Evolutionary conservation across 495 filamentous ascomycete genomes (phyloP).

Genomic region (Neurospora hispaniola): DNA sequence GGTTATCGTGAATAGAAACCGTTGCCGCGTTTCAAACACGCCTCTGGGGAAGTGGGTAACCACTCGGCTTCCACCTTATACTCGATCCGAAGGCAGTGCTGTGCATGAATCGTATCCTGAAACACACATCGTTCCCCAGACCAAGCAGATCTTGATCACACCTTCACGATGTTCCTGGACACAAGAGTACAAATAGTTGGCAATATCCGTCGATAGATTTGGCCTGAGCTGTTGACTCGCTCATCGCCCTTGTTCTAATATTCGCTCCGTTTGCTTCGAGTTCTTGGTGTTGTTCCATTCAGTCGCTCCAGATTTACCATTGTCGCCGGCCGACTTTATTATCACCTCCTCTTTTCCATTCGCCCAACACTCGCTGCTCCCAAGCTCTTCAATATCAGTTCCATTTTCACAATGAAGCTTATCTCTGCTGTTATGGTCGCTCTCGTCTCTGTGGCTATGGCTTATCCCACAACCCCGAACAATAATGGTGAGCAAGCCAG

Average conservation of each 20-base stretch:
- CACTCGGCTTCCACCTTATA: background rate
- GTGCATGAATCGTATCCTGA: slow-evolving; percentile 8
- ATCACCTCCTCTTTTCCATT: slow-evolving; percentile 9
- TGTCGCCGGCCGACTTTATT: slow-evolving; percentile 40
- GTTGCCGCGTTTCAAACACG: background rate
- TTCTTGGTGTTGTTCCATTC: slow-evolving; percentile 4
- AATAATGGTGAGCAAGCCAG: slow-evolving; percentile 21
- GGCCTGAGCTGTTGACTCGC: slow-evolving; percentile 9
- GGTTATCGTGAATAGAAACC: background rate
- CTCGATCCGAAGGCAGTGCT: background rate
- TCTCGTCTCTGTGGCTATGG: slow-evolving; percentile 36
- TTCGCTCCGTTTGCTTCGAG: slow-evolving; percentile 16
- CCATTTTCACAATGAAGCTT: slow-evolving; percentile 42
- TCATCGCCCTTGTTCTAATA: slow-evolving; percentile 13
- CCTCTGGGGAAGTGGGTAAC: background rate
- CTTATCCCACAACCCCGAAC: slow-evolving; percentile 18
- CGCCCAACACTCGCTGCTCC: background rate
- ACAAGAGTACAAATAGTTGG: slow-evolving; percentile 26
- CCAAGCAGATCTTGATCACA: slow-evolving; percentile 16
- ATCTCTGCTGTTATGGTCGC: slow-evolving; percentile 33
- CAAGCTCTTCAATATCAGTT: slow-evolving; percentile 7
- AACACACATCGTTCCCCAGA: slow-evolving; percentile 18
- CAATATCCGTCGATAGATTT: slow-evolving; percentile 5
- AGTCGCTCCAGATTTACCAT: slow-evolving; percentile 4
- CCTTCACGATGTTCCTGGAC: slow-evolving; percentile 4